A percentile compares a stretch with the other conserved stretches of the same genome.
phyloP scores from a whole-genome alignment of 371 early-diverging fungal genomes.

The Funneliformis caledonium region DNA sequence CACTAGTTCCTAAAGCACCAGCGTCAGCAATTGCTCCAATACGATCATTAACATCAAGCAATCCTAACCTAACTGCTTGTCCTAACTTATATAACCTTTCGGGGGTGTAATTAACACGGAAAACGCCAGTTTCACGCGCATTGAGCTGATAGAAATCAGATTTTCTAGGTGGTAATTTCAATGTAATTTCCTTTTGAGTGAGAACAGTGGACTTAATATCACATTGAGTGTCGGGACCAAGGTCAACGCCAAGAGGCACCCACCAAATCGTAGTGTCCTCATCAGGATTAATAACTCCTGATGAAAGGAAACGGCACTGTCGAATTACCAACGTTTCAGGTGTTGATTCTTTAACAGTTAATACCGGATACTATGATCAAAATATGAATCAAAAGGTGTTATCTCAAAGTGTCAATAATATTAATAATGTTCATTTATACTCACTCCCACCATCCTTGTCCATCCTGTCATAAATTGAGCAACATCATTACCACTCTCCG shows the following conservation, averaged over 20 bases:
- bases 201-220: constrained; percentile 46
- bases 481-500: constrained; percentile 74
- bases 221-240: constrained; percentile 42
- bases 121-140: constrained; percentile 64
- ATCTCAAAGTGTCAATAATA: not conserved
- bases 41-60: constrained; percentile 57
- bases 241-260: constrained; percentile 67
- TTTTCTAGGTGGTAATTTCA: constrained; percentile 44
- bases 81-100: constrained; percentile 54
- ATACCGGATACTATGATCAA: constrained; percentile 63
- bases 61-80: constrained; percentile 47
- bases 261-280: constrained; percentile 76
- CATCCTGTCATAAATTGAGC: constrained; percentile 83
- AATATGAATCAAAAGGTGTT: not conserved
- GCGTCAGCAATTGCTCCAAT: constrained; percentile 69
- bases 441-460: constrained; percentile 84
- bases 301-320: constrained; percentile 78
- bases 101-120: constrained; percentile 67
- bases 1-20: constrained; percentile 66
- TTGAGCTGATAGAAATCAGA: constrained; percentile 65
- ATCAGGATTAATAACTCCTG: constrained; percentile 71
- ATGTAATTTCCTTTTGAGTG: constrained; percentile 45
- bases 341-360: constrained; percentile 62
- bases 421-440: constrained; percentile 5
- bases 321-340: constrained; percentile 56